These are phyloP conservation scores for Haplosporangium gracile DNA, from an alignment of 192 early-diverging fungal genomes.

Conservation along the genomic window DNA sequence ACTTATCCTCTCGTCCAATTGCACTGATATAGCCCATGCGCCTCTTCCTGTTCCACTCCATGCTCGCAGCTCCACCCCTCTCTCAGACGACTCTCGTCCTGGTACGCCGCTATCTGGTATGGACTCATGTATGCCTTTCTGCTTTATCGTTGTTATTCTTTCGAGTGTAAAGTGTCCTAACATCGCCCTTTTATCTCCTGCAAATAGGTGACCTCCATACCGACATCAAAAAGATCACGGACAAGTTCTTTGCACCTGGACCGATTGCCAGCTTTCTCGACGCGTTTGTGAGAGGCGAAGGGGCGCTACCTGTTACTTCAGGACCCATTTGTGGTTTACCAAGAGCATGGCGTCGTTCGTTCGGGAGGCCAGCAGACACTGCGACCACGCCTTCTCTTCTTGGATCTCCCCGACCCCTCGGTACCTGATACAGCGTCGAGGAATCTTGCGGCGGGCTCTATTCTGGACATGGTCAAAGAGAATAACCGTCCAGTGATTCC, in stretches of 20 bases:
- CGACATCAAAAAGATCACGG: conserved; percentile 18
- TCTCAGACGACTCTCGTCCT: too few species aligned
- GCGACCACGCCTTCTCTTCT: conserved; percentile 9
- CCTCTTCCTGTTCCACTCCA: too few species aligned
- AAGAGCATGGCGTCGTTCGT: conserved; percentile 7
- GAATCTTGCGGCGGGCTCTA: conserved; percentile 18
- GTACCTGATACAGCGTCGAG: background rate
- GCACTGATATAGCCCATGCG: too few species aligned
- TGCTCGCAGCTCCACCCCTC: too few species aligned
- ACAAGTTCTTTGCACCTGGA: conserved; percentile 16
- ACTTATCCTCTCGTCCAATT: too few species aligned
- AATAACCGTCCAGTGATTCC: conserved; percentile 10
- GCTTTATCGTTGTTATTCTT: too few species aligned
- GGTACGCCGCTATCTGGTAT: too few species aligned
- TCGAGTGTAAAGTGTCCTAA: too few species aligned
- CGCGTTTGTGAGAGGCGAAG: conserved; percentile 15
- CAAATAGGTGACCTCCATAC: conserved; percentile 13
- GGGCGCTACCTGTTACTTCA: background rate
- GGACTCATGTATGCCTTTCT: too few species aligned
- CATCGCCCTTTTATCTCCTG: too few species aligned
- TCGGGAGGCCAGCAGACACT: too few species aligned
- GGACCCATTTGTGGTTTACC: conserved; percentile 11
- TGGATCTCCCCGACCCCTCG: conserved; percentile 1
- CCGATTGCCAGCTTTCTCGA: background rate
- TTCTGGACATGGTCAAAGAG: conserved; percentile 12